These are phyloP conservation scores for Trichophyton simii DNA, from an alignment of 2,329 filamentous ascomycete species.

Conservation along the genomic window DNA sequence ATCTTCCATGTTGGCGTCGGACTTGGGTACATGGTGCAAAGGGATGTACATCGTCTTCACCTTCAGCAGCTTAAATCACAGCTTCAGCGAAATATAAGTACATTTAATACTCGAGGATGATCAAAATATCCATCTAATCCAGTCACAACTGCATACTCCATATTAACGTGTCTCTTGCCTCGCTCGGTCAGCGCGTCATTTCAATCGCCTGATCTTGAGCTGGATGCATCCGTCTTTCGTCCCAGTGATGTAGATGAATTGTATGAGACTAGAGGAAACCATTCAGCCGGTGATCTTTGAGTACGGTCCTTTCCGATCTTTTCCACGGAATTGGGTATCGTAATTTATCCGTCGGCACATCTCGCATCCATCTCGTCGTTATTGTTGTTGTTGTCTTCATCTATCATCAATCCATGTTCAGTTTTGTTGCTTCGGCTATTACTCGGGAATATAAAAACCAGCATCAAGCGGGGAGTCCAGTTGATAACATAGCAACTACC, in stretches of 20 bases:
- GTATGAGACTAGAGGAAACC: constrained; percentile 38
- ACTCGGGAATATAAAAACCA: too few relatives aligned
- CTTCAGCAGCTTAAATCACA: background rate
- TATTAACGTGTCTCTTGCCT: constrained; percentile 36
- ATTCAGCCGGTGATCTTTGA: constrained; percentile 37
- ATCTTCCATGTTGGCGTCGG: constrained; percentile 14
- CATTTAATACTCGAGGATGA: background rate
- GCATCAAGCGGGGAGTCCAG: too few relatives aligned
- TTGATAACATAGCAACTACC: too few relatives aligned
- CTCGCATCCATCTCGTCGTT: background rate
- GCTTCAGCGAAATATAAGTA: background rate
- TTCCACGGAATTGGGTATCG: constrained; percentile 26
- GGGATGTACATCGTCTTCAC: background rate
- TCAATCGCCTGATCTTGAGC: constrained; percentile 28
- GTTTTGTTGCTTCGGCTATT: too few relatives aligned
- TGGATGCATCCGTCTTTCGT: constrained; percentile 24
- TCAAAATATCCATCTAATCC: background rate
- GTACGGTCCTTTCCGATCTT: constrained; percentile 34
- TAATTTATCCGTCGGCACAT: constrained; percentile 38
- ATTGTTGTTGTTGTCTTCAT: background rate
- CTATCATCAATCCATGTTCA: background rate
- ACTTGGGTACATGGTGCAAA: background rate
- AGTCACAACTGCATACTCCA: background rate
- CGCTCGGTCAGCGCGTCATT: constrained; percentile 33
- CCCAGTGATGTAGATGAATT: constrained; percentile 16